A percentile compares a stretch with the other conserved stretches of the same genome.
phyloP scores from a whole-genome alignment of 2,329 filamentous ascomycete species.

The Diaporthe sp. region DNA sequence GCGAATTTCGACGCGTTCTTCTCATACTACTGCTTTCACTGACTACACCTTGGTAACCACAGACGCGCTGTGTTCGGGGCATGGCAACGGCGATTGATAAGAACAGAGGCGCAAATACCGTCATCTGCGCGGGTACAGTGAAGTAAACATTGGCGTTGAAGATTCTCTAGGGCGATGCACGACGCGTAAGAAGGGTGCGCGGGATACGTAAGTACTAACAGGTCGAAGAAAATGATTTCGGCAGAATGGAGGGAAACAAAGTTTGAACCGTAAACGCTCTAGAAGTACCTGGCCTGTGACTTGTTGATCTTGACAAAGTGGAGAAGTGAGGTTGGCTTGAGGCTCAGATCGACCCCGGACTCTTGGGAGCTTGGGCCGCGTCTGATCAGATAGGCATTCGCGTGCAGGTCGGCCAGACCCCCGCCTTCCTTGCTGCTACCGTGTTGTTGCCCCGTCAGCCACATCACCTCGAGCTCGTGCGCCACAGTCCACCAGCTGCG shows the following conservation, averaged over 20 bases:
- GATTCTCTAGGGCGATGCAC: neutral
- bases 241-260: neutral
- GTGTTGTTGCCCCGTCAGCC: neutral
- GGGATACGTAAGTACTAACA: too few relatives aligned
- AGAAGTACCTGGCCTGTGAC: neutral
- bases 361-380: neutral
- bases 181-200: neutral
- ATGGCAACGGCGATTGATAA: too few relatives aligned
- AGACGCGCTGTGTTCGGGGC: too few relatives aligned
- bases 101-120: neutral
- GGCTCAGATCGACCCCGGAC: neutral
- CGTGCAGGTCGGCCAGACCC: neutral
- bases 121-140: neutral
- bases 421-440: neutral
- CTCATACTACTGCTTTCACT: too few relatives aligned
- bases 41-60: too few relatives aligned
- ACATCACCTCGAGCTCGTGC: neutral
- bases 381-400: neutral
- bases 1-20: neutral
- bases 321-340: constrained; percentile 2
- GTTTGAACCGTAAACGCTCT: neutral
- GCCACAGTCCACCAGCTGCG: neutral
- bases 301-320: neutral
- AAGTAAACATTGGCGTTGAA: neutral
- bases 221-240: too few relatives aligned